phyloP scores from a whole-genome alignment of 495 filamentous ascomycete species.

The Penicillium herquei region DNA sequence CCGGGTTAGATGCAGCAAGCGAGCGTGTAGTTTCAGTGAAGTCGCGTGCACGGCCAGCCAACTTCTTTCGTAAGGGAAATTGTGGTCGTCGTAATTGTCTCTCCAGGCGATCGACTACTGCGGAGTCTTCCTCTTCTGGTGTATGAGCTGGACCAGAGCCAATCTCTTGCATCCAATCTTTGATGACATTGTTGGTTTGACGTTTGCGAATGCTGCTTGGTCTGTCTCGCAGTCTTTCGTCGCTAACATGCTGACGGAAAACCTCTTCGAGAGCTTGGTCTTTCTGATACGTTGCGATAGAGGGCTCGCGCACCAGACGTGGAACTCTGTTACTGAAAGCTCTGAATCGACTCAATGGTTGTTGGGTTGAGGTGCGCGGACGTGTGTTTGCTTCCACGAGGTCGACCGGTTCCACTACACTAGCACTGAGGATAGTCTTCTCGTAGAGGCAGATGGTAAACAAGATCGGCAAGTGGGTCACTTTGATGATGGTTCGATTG shows the following conservation, averaged over 20 bases:
- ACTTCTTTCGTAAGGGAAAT: constrained; percentile 31
- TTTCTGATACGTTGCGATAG: constrained; percentile 79
- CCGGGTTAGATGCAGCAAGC: constrained; percentile 54
- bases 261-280: constrained; percentile 91
- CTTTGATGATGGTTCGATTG: constrained; percentile 84
- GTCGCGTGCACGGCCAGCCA: constrained; percentile 38
- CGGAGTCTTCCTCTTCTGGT: constrained; percentile 60
- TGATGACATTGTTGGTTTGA: constrained; percentile 72
- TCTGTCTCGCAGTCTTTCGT: constrained; percentile 41
- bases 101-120: constrained; percentile 59
- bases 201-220: constrained; percentile 56
- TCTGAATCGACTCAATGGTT: constrained; percentile 47
- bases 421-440: constrained; percentile 64
- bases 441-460: constrained; percentile 87
- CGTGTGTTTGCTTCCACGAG: constrained; percentile 53
- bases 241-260: constrained; percentile 63
- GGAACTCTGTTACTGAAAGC: constrained; percentile 64
- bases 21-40: constrained; percentile 53
- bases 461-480: constrained; percentile 83
- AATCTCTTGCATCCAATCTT: constrained; percentile 80
- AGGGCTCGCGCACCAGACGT: constrained; percentile 73
- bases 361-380: constrained; percentile 29
- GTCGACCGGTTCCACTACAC: constrained; percentile 74
- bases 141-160: constrained; percentile 62
- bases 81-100: constrained; percentile 31